Evolutionary conservation across 495 filamentous ascomycete genomes (phyloP), one percentile per base, ranked within the genome.

Genomic region (Apiosordaria backusii): DNA sequence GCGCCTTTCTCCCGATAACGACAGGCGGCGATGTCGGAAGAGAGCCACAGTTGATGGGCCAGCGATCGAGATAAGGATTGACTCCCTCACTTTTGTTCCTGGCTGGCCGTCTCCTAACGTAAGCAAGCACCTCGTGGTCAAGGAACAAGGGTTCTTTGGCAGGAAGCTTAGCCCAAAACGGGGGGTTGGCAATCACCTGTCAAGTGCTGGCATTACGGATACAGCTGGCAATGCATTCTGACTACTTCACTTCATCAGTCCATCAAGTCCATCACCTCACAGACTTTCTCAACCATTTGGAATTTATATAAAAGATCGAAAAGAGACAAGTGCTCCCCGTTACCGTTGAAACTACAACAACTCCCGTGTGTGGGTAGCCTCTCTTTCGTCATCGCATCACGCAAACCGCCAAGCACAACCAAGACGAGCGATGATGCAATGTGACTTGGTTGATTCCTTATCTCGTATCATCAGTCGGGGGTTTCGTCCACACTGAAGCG

Each of bases 1-100:
- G 52, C 52, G 22, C 52, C 18, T 18, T 23, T 55, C 52, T 23
- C 19, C 52, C 52, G 52, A 55, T 23, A 55, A 52, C 22, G 50
- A 57, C 21, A 52, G 55, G 50, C 55, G 65, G 70, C 70, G 70
- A 70, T 69, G 70, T 72, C 70, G 70, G 70, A 70, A 69, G 59
- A 61, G 58, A 57, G 61, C 5, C 35, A 45, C 13, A 15, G 35
- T 45, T 15, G 35, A 16, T 35, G 52, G 27, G n/a, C 29, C 26
- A 50, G n/a, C 23, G 60, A 68, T 63, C 23, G 67, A 68, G 63
- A 63, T 60, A 55, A 63, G 57, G 35, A 45, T 45, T 45, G 35
- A 45, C 35, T 45, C 35, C 35, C 35, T 45, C 35, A 45, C 24
- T 57, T n/a, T n/a, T 57, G 24, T 23, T 23, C 54, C 24, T 25